A percentile compares a stretch with the other conserved stretches of the same genome.
Evolutionary conservation across 768 basidiomycete genomes (phyloP).

Genomic region (Favolaschia claudopus): DNA sequence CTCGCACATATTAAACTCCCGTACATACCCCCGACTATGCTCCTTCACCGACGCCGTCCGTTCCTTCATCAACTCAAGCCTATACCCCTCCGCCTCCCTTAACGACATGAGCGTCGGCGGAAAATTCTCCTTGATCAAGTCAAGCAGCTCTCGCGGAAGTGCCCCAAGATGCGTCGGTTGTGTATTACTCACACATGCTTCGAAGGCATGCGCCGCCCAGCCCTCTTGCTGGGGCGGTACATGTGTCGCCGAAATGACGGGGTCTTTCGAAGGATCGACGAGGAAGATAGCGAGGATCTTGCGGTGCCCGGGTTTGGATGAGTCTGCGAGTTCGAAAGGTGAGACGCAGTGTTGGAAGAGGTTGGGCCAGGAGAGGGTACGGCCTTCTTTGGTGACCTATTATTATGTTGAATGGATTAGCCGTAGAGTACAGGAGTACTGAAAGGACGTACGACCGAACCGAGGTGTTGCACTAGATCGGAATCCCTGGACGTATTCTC

Average conservation of each 20-base stretch:
- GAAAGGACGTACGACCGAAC: conserved; percentile 26
- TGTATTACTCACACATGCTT: not conserved
- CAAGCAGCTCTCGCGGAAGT: conserved; percentile 19
- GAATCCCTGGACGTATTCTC: not conserved
- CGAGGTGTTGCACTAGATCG: not conserved
- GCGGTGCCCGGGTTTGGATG: conserved; percentile 42
- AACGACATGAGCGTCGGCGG: conserved; percentile 17
- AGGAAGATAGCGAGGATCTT: conserved; percentile 49
- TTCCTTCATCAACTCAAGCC: conserved; percentile 32
- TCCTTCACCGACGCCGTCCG: conserved; percentile 19
- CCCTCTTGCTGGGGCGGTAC: conserved; percentile 41
- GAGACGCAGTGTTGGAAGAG: conserved; percentile 44
- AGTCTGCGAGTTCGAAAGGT: conserved; percentile 43
- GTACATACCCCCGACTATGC: conserved; percentile 4
- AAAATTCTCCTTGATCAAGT: conserved; percentile 13
- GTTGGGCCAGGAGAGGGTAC: conserved; percentile 46
- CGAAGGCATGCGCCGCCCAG: conserved; percentile 32
- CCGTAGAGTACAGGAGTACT: not conserved
- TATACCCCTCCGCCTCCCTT: conserved; percentile 18
- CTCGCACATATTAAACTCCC: conserved; percentile 28
- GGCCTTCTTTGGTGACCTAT: conserved; percentile 33
- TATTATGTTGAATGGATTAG: conserved; percentile 30
- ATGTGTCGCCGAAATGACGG: conserved; percentile 35
- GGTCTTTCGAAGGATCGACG: conserved; percentile 38
- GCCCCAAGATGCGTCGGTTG: no score